Conservation (phyloP, 129 eudicot species). For the Flaveria linearis region DNA sequence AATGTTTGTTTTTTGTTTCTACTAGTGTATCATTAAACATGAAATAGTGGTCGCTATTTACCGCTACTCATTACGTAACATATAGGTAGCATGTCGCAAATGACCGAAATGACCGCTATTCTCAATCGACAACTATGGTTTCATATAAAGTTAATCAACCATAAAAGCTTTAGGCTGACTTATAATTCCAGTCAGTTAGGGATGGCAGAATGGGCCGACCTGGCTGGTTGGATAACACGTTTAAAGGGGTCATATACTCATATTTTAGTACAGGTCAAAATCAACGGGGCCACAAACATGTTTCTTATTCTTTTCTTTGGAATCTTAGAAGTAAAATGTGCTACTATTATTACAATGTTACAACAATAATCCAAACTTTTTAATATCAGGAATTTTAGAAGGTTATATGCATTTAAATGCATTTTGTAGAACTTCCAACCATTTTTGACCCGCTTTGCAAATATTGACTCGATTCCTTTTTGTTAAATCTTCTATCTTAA, state of each 20-base stretch:
- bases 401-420: neutral
- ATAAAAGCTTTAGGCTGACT: neutral
- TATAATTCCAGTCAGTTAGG: neutral
- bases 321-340: neutral
- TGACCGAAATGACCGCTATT: too few relatives aligned
- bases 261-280: neutral
- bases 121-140: too few relatives aligned
- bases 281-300: neutral
- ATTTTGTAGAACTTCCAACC: slow-evolving; percentile 1
- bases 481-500: neutral
- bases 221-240: neutral
- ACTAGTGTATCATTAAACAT: too few relatives aligned
- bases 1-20: too few relatives aligned
- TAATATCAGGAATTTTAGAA: neutral
- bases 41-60: too few relatives aligned
- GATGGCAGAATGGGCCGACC: neutral
- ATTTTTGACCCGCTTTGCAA: neutral
- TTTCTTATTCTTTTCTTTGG: neutral
- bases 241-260: neutral
- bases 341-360: neutral
- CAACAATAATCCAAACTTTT: neutral
- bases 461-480: neutral
- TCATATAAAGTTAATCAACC: too few relatives aligned
- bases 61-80: too few relatives aligned
- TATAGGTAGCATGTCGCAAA: too few relatives aligned